phyloP scores from a whole-genome alignment of 805 yeast species.

The Saccharomyces mikatae region DNA sequence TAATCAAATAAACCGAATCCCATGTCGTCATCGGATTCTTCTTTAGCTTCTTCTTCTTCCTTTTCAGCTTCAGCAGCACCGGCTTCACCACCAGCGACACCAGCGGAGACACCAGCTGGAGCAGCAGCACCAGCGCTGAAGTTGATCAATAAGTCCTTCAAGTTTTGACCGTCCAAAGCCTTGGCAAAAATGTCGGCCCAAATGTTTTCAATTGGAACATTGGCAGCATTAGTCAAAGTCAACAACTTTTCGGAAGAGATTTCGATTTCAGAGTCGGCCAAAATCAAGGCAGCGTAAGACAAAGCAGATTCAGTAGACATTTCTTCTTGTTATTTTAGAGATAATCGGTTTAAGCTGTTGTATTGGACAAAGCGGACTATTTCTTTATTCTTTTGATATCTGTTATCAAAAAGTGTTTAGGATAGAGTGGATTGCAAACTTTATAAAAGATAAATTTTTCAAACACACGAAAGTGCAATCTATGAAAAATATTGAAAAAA shows the following conservation, averaged over 20 bases:
- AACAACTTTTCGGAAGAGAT: slow-evolving; percentile 76
- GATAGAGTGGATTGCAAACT: background rate
- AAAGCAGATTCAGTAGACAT: slow-evolving; percentile 76
- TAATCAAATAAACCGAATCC: slow-evolving; percentile 88
- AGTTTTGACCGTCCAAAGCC: slow-evolving; percentile 73
- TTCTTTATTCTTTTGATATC: slow-evolving; percentile 2
- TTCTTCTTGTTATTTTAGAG: slow-evolving; percentile 8
- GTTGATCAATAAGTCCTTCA: slow-evolving; percentile 58
- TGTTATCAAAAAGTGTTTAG: background rate
- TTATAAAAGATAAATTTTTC: background rate
- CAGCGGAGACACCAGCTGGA: slow-evolving; percentile 34
- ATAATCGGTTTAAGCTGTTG: slow-evolving; percentile 10
- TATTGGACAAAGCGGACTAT: slow-evolving; percentile 8
- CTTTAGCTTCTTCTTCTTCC: slow-evolving; percentile 46
- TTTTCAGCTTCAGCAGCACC: slow-evolving; percentile 51
- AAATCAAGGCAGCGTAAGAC: slow-evolving; percentile 96
- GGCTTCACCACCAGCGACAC: slow-evolving; percentile 37
- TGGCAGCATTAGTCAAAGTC: slow-evolving; percentile 68
- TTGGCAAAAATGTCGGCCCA: slow-evolving; percentile 76
- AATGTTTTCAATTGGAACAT: slow-evolving; percentile 51
- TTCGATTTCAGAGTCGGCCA: slow-evolving; percentile 95
- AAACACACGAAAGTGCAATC: background rate
- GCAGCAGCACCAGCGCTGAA: slow-evolving; percentile 45
- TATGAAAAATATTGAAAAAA: background rate
- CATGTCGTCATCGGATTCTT: slow-evolving; percentile 77